Evolutionary conservation across 306 rosid species (phyloP).

Genomic region (Cicer cuneatum): DNA sequence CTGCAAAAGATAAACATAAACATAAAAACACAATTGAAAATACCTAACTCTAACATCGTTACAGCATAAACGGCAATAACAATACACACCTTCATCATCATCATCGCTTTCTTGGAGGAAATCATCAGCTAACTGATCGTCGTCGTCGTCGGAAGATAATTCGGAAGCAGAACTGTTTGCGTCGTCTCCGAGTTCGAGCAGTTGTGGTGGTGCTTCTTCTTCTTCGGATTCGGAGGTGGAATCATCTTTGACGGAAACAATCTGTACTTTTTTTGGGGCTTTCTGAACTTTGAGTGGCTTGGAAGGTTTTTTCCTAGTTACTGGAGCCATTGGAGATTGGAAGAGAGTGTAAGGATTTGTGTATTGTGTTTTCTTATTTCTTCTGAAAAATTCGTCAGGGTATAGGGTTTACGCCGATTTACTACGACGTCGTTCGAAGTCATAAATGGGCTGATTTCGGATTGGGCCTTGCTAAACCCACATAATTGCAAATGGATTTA

Average conservation of each 20-base stretch:
- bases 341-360: not conserved
- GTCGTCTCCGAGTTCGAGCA: too few species aligned
- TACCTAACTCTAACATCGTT: not conserved
- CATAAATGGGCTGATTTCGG: not conserved
- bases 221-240: too few species aligned
- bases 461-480: slow-evolving; percentile 4
- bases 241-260: too few species aligned
- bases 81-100: too few species aligned
- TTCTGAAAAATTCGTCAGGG: slow-evolving; percentile 37
- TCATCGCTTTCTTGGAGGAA: too few species aligned
- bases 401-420: slow-evolving; percentile 37
- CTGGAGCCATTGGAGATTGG: slow-evolving; percentile 48
- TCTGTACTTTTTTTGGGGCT: too few species aligned
- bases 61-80: slow-evolving; percentile 23
- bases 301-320: slow-evolving; percentile 24
- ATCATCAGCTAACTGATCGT: too few species aligned
- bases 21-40: not conserved
- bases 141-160: too few species aligned
- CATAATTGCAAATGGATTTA: too few species aligned
- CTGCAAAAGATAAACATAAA: slow-evolving; percentile 39
- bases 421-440: slow-evolving; percentile 10
- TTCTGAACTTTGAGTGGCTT: slow-evolving; percentile 32
- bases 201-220: too few species aligned
- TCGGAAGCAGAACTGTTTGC: too few species aligned
- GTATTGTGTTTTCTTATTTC: not conserved